Conservation (phyloP, 768 basidiomycete genomes). For the Suillus subaureus region DNA sequence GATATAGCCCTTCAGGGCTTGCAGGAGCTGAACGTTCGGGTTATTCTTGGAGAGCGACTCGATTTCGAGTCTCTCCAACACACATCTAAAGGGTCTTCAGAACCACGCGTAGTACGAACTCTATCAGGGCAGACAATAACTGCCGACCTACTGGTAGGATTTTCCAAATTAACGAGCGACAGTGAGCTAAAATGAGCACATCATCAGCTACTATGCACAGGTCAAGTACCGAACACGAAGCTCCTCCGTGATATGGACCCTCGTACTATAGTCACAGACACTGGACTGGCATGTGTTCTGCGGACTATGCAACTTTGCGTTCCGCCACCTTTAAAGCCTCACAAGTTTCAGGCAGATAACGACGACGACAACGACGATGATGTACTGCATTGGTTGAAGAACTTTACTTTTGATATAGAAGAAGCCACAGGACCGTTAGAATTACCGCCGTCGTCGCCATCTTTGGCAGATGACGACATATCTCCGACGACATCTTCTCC, state of each 20-base stretch:
- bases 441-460: background rate
- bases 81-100: background rate
- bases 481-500: slow-evolving; percentile 9
- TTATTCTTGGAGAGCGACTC: slow-evolving; percentile 57
- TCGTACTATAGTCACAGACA: slow-evolving; percentile 40
- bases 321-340: background rate
- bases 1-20: slow-evolving; percentile 40
- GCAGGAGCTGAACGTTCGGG: slow-evolving; percentile 45
- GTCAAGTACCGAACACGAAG: slow-evolving; percentile 58
- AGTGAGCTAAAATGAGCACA: background rate
- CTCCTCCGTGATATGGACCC: slow-evolving; percentile 47
- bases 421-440: background rate
- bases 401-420: background rate
- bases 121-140: slow-evolving; percentile 50
- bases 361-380: background rate
- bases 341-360: background rate
- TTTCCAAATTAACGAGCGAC: background rate
- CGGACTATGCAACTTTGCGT: slow-evolving; percentile 47
- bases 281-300: slow-evolving; percentile 45
- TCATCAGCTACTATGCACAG: slow-evolving; percentile 58
- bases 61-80: slow-evolving; percentile 42
- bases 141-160: slow-evolving; percentile 52
- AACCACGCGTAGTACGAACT: slow-evolving; percentile 42
- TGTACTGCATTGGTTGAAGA: background rate
- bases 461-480: background rate